Conservation (phyloP, 2,329 filamentous ascomycete genomes). For the Phaeoacremonium minimum region DNA sequence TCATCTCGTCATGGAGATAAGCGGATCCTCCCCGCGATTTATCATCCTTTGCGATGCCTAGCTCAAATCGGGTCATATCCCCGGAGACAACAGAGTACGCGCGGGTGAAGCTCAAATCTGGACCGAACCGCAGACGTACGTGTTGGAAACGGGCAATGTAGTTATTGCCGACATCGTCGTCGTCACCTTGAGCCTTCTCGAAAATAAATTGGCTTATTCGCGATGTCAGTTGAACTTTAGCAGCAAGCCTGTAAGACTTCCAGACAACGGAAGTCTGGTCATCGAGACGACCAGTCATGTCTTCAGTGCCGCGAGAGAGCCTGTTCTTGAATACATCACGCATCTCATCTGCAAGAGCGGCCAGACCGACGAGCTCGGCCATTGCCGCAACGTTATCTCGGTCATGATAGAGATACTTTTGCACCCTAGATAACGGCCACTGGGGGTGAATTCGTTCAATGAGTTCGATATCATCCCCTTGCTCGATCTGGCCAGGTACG, state of each 20-base stretch:
- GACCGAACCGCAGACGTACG: too few relatives aligned
- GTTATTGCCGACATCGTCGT: too few relatives aligned
- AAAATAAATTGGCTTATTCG: too few relatives aligned
- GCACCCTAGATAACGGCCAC: constrained; percentile 6
- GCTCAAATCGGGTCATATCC: too few relatives aligned
- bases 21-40: too few relatives aligned
- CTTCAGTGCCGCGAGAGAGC: background rate
- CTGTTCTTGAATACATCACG: background rate
- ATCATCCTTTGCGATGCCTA: too few relatives aligned
- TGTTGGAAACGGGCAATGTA: too few relatives aligned
- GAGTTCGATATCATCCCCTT: constrained; percentile 1
- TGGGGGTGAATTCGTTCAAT: background rate
- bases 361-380: background rate
- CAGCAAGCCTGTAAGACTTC: background rate
- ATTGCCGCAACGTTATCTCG: background rate
- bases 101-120: too few relatives aligned
- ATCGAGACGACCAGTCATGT: constrained; percentile 1
- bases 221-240: background rate
- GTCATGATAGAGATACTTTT: background rate
- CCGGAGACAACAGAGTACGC: too few relatives aligned
- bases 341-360: background rate
- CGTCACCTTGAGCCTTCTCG: too few relatives aligned
- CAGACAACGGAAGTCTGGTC: background rate
- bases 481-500: background rate
- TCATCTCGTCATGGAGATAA: too few relatives aligned